Percentiles rank a stretch among this genome's conserved stretches.
Evolutionary conservation across 2,329 filamentous ascomycete genomes (phyloP).

Genomic region (Fusarium nematophilum): DNA sequence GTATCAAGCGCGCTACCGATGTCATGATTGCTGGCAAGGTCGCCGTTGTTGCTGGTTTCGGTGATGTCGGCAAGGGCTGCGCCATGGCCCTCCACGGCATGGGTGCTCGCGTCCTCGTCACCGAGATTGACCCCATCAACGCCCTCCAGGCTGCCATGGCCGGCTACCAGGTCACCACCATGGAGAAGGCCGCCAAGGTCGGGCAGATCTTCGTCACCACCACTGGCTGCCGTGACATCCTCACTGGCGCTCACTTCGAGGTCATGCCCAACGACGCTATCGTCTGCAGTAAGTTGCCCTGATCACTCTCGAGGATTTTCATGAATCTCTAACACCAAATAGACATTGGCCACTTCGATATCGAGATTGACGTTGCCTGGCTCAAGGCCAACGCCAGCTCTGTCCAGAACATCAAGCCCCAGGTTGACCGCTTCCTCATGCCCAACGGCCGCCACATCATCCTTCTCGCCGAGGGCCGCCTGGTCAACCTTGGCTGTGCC

Average conservation of each 20-base stretch:
- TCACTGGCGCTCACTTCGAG: constrained; percentile 92
- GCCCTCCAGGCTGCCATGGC: constrained; percentile 98
- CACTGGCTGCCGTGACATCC: constrained; percentile 98
- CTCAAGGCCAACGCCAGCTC: constrained; percentile 95
- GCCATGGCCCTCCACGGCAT: constrained; percentile 95
- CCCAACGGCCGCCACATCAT: constrained; percentile 95
- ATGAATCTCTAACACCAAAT: constrained; percentile 25
- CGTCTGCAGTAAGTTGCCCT: constrained; percentile 81
- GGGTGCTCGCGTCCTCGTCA: constrained; percentile 96
- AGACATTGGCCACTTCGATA: constrained; percentile 99
- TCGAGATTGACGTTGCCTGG: constrained; percentile 99
- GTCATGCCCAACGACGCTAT: constrained; percentile 97
- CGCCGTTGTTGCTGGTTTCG: constrained; percentile 95
- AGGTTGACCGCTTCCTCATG: constrained; percentile 98
- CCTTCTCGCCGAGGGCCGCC: constrained; percentile 96
- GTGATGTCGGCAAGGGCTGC: constrained; percentile 99
- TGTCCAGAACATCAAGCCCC: constrained; percentile 99
- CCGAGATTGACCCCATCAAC: constrained; percentile 99
- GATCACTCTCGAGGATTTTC: constrained; percentile 11
- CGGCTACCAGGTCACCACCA: constrained; percentile 95
- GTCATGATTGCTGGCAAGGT: constrained; percentile 99
- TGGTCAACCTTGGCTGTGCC: constrained; percentile 99
- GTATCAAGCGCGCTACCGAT: constrained; percentile 99
- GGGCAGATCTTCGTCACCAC: constrained; percentile 99
- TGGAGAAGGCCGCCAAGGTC: constrained; percentile 90